These are phyloP conservation scores for Petunia secreta DNA, from an alignment of 257 asterid species.

Conservation along the genomic window DNA sequence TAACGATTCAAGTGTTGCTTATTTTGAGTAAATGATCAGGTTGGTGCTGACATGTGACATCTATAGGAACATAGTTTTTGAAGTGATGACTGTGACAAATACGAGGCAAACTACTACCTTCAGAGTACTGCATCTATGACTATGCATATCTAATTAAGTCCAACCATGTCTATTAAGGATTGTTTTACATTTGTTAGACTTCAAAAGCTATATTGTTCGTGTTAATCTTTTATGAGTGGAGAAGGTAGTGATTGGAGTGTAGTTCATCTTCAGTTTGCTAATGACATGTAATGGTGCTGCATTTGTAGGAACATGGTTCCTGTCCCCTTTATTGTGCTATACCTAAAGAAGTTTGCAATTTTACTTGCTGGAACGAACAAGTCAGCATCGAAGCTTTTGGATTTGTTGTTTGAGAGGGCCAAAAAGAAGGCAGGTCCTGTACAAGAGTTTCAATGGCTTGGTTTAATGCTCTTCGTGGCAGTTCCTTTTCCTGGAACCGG, in stretches of 20 bases:
- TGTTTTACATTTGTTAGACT: neutral
- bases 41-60: neutral
- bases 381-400: conserved; percentile 58
- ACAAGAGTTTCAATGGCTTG: conserved; percentile 92
- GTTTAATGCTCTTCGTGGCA: conserved; percentile 94
- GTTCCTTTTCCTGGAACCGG: conserved; percentile 98
- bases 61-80: neutral
- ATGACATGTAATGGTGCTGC: conserved; percentile 21
- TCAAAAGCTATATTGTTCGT: neutral
- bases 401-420: conserved; percentile 59
- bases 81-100: neutral
- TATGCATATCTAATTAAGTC: neutral
- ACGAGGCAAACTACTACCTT: too few species aligned
- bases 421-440: conserved; percentile 85
- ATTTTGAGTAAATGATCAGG: neutral
- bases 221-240: neutral
- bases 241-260: neutral
- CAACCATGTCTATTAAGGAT: neutral
- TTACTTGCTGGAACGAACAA: conserved; percentile 60
- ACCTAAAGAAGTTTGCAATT: conserved; percentile 62
- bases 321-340: conserved; percentile 78
- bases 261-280: neutral
- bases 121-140: neutral
- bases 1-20: neutral
- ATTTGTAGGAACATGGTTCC: conserved; percentile 86